These are phyloP conservation scores for Cyberlindnera bimundalis DNA, from an alignment of 805 yeast species.

Conservation along the genomic window DNA sequence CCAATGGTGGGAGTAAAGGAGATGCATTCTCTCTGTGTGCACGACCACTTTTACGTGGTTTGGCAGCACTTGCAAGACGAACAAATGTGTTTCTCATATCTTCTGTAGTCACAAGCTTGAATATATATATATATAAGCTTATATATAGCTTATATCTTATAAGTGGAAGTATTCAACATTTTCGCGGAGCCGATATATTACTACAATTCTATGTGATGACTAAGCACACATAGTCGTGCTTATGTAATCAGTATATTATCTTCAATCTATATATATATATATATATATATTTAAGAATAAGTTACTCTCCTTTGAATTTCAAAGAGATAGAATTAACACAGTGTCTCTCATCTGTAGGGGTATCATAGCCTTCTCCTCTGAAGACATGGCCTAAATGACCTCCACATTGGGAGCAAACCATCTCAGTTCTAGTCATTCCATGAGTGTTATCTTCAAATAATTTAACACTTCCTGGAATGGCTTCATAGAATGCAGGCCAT, in stretches of 20 bases:
- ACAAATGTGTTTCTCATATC: background rate
- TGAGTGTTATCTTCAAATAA: constrained; percentile 54
- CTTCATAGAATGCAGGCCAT: constrained; percentile 97
- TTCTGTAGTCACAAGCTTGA: no score
- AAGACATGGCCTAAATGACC: constrained; percentile 96
- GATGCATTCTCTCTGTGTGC: constrained; percentile 22
- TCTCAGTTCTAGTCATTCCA: constrained; percentile 87
- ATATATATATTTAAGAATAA: background rate
- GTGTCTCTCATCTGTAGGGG: constrained; percentile 88
- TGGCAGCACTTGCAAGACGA: constrained; percentile 10
- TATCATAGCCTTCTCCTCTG: constrained; percentile 82
- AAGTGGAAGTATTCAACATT: no score
- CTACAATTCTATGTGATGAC: background rate
- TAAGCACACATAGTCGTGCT: no score
- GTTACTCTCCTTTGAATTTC: constrained; percentile 44
- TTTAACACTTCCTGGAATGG: constrained; percentile 73
- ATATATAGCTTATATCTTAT: no score
- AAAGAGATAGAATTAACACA: constrained; percentile 88
- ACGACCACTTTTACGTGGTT: constrained; percentile 9
- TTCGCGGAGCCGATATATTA: background rate
- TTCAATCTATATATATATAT: background rate
- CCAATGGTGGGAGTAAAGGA: constrained; percentile 80
- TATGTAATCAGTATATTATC: background rate
- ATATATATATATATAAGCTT: no score
- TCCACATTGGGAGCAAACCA: constrained; percentile 83